Evolutionary conservation across 768 basidiomycete species (phyloP).

Genomic region (Trametes cinnabarina): DNA sequence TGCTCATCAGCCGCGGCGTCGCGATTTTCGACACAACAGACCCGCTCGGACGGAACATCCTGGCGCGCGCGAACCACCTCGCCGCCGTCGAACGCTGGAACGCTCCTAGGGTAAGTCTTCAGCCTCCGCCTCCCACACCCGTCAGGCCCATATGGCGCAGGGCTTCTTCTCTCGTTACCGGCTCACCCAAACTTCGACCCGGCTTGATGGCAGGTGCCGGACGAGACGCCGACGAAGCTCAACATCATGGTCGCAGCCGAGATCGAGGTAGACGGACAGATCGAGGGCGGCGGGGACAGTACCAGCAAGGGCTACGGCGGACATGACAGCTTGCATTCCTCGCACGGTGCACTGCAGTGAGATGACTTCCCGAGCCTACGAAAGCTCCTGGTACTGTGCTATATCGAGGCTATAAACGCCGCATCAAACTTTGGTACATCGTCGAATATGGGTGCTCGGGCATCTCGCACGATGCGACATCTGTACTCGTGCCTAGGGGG

Average conservation of each 20-base stretch:
- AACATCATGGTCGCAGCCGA: not conserved
- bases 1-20: not conserved
- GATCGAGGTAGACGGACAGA: not conserved
- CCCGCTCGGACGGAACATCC: not conserved
- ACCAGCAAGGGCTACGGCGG: not conserved
- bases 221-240: not conserved
- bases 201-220: slow-evolving; percentile 1
- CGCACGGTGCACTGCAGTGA: too few relatives aligned
- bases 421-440: too few relatives aligned
- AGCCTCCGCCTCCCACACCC: not conserved
- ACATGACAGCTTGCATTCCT: too few relatives aligned
- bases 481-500: too few relatives aligned
- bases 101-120: not conserved
- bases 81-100: slow-evolving; percentile 6
- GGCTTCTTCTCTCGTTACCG: too few relatives aligned
- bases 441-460: too few relatives aligned
- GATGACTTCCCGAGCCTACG: too few relatives aligned
- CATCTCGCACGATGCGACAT: too few relatives aligned
- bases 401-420: too few relatives aligned
- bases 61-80: slow-evolving; percentile 1
- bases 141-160: too few relatives aligned
- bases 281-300: not conserved
- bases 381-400: too few relatives aligned
- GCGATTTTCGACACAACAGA: not conserved
- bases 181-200: too few relatives aligned